A percentile compares a stretch with the other conserved stretches of the same genome.
These are phyloP conservation scores for Capillidium rhysosporum DNA, from an alignment of 371 early-diverging fungal species.

Conservation along the genomic window DNA sequence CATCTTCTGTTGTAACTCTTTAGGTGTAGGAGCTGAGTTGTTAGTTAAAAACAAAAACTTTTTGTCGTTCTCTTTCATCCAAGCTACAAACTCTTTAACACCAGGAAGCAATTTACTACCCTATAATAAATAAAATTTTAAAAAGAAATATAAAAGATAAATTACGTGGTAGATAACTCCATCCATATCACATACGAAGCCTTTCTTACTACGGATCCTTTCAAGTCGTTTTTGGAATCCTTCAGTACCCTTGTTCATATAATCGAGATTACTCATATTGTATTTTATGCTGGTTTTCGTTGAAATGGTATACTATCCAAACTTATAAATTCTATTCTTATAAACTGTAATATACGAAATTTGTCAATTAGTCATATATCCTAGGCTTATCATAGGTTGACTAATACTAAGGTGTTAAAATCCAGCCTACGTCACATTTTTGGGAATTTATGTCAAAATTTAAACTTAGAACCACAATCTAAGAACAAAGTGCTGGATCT, in stretches of 20 bases:
- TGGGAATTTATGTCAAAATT: too few species aligned
- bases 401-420: too few species aligned
- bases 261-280: too few species aligned
- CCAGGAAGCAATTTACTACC: slow-evolving; percentile 29
- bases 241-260: slow-evolving; percentile 4
- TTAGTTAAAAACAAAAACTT: slow-evolving; percentile 44
- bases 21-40: slow-evolving; percentile 44
- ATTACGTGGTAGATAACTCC: slow-evolving; percentile 44
- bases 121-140: slow-evolving; percentile 11
- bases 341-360: too few species aligned
- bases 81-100: slow-evolving; percentile 43
- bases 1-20: slow-evolving; percentile 37
- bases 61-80: slow-evolving; percentile 31
- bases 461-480: too few species aligned
- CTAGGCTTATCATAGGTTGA: too few species aligned
- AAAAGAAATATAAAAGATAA: background rate
- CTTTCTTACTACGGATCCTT: slow-evolving; percentile 32
- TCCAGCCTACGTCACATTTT: too few species aligned
- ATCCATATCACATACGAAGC: slow-evolving; percentile 44
- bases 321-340: too few species aligned
- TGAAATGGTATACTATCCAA: too few species aligned
- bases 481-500: too few species aligned
- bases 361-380: too few species aligned
- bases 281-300: too few species aligned
- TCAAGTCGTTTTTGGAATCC: slow-evolving; percentile 23